Base-by-base conservation (phyloP, 2,329 filamentous ascomycete genomes). In the Phialophora expanda region DNA sequence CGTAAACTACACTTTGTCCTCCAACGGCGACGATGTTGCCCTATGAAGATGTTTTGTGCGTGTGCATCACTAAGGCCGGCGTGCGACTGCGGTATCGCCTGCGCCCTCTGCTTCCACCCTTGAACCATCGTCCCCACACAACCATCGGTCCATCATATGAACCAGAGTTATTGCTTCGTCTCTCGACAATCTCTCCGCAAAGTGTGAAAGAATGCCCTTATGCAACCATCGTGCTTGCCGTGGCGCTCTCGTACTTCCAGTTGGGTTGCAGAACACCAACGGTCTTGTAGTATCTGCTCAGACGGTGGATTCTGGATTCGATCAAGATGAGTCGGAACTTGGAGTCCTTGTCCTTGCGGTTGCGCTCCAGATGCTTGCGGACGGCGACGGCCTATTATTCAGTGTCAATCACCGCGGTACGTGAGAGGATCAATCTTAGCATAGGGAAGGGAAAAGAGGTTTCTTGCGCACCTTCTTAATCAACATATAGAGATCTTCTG, bases 291-390 rank as follows among this genome's bases (percentile, higher is more conserved):
- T 98, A 98, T 77, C 95, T 91, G 80, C 93, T 95, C 76, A 99
- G 91, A 86, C 95, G 94, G 91, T 99, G 95, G 85, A 99, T 98
- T 85, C 96, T 92, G 81, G 95, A 98, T 89, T 99, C 95, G 85
- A 99, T 96, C 77, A 99, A 91, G 94, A 99, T 99, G 74, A 99
- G 92, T 81, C 95, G 94, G 92, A 99, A 99, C 89, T 99, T 99
- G 87, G 90, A 92, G 88, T 99, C 95, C 88, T 93, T 96, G 89
- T 99, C 95, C 90, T 99, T 99, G 85, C 95, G 94, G 90, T 99
- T 99, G 85, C 92, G 92, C 89, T 97, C 93, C 76, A 99, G 92
- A 86, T 99, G 96, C 92, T 99, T 99, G 86, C 95, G 94, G 86
- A 99, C 95, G 80, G 93, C 90, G 77, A 97, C 93, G 77, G 93